Evolutionary conservation across 2,329 filamentous ascomycete genomes (phyloP), one percentile per base, ranked within the genome.

Genomic region (Aureobasidium sp.): DNA sequence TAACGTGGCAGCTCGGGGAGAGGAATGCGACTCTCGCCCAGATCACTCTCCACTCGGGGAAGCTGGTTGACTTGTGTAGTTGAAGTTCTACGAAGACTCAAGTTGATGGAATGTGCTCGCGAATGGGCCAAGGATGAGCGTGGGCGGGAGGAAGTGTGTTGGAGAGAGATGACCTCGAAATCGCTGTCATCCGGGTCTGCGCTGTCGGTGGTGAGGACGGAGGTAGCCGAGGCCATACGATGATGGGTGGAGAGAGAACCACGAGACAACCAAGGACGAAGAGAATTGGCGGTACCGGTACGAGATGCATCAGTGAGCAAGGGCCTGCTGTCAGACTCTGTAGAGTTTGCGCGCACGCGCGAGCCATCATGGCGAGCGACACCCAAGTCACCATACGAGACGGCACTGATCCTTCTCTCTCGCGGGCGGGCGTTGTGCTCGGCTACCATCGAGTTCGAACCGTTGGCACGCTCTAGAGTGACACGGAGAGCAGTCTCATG

Each of bases 361-460:
- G 88, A 90, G 54, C 90, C 90, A 67, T 94, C 90, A 68, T 89
- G 88, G 48, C 87, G 80, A 0, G 88, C 89, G 14, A 92, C 82
- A 37, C 90, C 90, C 5, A 94, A 73, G 45, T 90, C 87, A 10
- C 82, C 87, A 67, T 94, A 94, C 47, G 85, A 85, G 21, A 94
- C 90, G 61, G 85, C 87, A 48, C 87, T 89, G 3, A 91, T 85
- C 16, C 87, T 81, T 30, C 87, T 81, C 61, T 88, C 83, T 21
- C 89, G 81, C 64, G 79, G 79, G 13, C 81, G 79, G 41, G 85
- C 75, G 13, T 85, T 84, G 34, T 86, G 82, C 47, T 89, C 80
- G 13, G 80, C 78, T 16, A 81, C 81, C 64, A 80, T 76, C 65
- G 77, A 74, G 41, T 74, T 61, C 61, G 75, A 76, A 2, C 76